Conservation (phyloP, 2,329 filamentous ascomycete genomes). For the Sporothrix brasiliensis region DNA sequence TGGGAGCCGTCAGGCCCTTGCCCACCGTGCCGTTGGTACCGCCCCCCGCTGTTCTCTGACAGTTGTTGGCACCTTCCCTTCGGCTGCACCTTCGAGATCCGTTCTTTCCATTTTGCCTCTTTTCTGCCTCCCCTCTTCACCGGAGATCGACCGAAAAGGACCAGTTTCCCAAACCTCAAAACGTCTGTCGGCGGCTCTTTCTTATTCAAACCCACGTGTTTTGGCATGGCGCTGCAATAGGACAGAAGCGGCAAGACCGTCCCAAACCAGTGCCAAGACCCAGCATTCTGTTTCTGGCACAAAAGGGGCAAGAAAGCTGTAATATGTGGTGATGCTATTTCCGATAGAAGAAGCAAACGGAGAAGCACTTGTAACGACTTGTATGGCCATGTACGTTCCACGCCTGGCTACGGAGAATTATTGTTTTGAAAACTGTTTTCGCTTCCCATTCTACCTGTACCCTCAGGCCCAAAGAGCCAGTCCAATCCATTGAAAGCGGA, state of each 20-base stretch:
- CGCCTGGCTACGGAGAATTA: constrained; percentile 5
- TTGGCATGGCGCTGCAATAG: constrained; percentile 25
- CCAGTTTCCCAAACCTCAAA: not conserved
- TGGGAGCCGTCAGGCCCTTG: not conserved
- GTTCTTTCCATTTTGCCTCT: constrained; percentile 19
- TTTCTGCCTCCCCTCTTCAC: constrained; percentile 11
- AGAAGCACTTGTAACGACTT: not conserved
- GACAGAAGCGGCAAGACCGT: constrained; percentile 23
- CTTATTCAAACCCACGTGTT: constrained; percentile 29
- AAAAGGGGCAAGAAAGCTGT: constrained; percentile 17
- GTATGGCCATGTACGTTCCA: not conserved
- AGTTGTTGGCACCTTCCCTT: constrained; percentile 21
- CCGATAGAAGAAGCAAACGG: not conserved
- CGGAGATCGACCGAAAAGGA: constrained; percentile 23
- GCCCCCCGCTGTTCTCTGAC: constrained; percentile 20
- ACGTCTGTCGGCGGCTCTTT: not conserved
- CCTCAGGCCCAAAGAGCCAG: not conserved
- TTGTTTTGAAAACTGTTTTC: constrained; percentile 25
- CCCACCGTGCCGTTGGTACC: constrained; percentile 4
- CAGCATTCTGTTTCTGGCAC: constrained; percentile 26
- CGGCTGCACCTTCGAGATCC: not conserved
- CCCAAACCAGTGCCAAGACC: constrained; percentile 30
- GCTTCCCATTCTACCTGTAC: constrained; percentile 13
- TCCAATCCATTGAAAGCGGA: constrained; percentile 23
- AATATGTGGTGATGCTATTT: constrained; percentile 1